Percentiles rank a stretch among this genome's conserved stretches.
Conservation (phyloP, 176 grass and related monocot genomes). For the Alloteropsis semialata region DNA sequence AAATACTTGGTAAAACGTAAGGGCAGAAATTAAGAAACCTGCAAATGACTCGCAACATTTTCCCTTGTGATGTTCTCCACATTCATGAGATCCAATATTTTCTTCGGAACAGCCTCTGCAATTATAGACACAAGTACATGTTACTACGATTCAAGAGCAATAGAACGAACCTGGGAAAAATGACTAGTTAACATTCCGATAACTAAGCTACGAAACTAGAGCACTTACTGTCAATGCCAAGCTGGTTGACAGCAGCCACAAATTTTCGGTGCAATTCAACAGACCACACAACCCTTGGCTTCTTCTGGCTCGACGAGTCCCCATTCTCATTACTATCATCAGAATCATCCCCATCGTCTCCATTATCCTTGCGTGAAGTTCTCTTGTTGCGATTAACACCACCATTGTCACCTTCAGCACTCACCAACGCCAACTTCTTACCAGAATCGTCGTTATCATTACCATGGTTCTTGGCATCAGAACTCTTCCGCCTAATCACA, state of each 20-base stretch:
- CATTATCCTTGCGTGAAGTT: conserved; percentile 44
- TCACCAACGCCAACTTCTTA: conserved; percentile 21
- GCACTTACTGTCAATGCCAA: conserved; percentile 90
- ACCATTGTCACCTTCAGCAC: conserved; percentile 40
- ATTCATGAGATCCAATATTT: conserved; percentile 91
- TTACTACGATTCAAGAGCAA: neutral
- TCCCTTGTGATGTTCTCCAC: conserved; percentile 84
- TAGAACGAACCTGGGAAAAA: neutral
- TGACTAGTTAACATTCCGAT: neutral
- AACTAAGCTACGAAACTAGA: conserved; percentile 6
- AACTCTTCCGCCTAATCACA: conserved; percentile 56
- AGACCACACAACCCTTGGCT: conserved; percentile 81
- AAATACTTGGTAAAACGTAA: neutral
- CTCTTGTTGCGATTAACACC: conserved; percentile 48
- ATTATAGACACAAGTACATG: neutral
- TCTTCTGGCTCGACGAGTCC: conserved; percentile 50
- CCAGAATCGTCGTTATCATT: conserved; percentile 45
- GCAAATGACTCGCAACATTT: conserved; percentile 97
- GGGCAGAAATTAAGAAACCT: conserved; percentile 43
- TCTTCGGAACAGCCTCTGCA: conserved; percentile 94
- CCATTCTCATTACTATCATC: conserved; percentile 56
- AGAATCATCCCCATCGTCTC: conserved; percentile 57
- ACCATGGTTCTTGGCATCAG: conserved; percentile 30
- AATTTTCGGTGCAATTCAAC: conserved; percentile 82
- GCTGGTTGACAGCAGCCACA: conserved; percentile 75